Base-by-base conservation (phyloP, 306 rosid genomes). In the Medicago ruthenica region DNA sequence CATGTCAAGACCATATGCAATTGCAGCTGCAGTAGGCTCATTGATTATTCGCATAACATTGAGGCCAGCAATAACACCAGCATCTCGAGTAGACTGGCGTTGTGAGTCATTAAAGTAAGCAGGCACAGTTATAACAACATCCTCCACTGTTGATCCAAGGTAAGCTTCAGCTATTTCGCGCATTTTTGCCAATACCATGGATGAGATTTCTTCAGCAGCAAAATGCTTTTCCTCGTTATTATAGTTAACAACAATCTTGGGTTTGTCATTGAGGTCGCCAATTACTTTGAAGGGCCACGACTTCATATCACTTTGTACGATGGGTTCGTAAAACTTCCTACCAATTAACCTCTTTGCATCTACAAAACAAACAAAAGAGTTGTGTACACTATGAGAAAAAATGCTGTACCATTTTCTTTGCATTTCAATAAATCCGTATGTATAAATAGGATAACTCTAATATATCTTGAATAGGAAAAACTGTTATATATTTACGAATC, bases 321-420 rank as follows among this genome's bases (percentile, higher is more conserved):
- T 4, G 0, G 88, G 12, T 1, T 89, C 90, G 1, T 42, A 71
- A 22, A 75, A 85, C 62, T 80, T 88, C 83, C 89, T 90, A 15
- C 89, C 96, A 48, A 88, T 88, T 81, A 88, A 69, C 63, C 90
- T 55, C 81, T 90, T 90, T 0, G 85, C 89, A 73, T 86, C 96
- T 77, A 20, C 27, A 60, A 34, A 31, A 62, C 21, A 61, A 31
- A n/a, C 1, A 16, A 16, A 9, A 51, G 53, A 45, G 55, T 15
- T 48, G 7, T 14, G 17, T 47, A 5, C 8, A 47, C 4, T 2
- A 45, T 47, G 16, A 13, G n/a, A 47, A 47, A 47, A 47, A 13
- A 1, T 3, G 54, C 13, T 14, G 54, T 13, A 11, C 13, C 16
- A 12, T 11, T 47, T 47, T 47, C 7, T 14, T 47, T 12, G 16